Conservation (phyloP, 495 filamentous ascomycete species). For the Zalerion maritima region DNA sequence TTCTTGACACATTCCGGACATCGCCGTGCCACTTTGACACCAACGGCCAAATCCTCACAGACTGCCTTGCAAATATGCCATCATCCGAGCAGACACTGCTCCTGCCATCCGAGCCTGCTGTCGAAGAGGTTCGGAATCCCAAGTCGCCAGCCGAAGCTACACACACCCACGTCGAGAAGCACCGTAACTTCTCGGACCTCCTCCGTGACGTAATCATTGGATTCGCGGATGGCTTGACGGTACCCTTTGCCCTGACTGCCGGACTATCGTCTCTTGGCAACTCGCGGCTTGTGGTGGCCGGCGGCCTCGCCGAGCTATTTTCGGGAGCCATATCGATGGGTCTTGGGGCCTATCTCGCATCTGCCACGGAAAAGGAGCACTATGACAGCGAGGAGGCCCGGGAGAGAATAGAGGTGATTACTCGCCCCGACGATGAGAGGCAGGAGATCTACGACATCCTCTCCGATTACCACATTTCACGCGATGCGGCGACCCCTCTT, state of each 20-base stretch:
- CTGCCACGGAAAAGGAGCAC: slow-evolving; percentile 31
- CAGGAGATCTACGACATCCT: slow-evolving; percentile 30
- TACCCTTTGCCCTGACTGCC: slow-evolving; percentile 46
- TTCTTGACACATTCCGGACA: too few species aligned
- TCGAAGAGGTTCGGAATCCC: too few species aligned
- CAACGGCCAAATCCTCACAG: too few species aligned
- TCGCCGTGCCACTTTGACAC: too few species aligned
- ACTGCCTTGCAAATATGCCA: too few species aligned
- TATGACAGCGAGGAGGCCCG: slow-evolving; percentile 31
- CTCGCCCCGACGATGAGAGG: slow-evolving; percentile 24
- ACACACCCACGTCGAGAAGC: slow-evolving; percentile 11
- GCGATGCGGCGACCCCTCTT: slow-evolving; percentile 16
- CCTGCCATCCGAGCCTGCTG: too few species aligned
- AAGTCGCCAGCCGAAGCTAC: too few species aligned
- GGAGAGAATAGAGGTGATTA: slow-evolving; percentile 26
- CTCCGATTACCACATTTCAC: slow-evolving; percentile 23
- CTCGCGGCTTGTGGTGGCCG: slow-evolving; percentile 44
- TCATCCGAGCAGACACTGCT: too few species aligned
- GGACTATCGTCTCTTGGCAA: slow-evolving; percentile 40
- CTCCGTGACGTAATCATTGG: slow-evolving; percentile 38
- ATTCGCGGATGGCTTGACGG: slow-evolving; percentile 44
- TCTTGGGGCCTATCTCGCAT: slow-evolving; percentile 43
- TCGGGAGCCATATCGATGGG: slow-evolving; percentile 53
- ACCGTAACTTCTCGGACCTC: slow-evolving; percentile 10
- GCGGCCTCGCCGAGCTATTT: slow-evolving; percentile 51